These are phyloP conservation scores for Phyllosticta citriasiana DNA, from an alignment of 2,329 filamentous ascomycete species.

Conservation along the genomic window DNA sequence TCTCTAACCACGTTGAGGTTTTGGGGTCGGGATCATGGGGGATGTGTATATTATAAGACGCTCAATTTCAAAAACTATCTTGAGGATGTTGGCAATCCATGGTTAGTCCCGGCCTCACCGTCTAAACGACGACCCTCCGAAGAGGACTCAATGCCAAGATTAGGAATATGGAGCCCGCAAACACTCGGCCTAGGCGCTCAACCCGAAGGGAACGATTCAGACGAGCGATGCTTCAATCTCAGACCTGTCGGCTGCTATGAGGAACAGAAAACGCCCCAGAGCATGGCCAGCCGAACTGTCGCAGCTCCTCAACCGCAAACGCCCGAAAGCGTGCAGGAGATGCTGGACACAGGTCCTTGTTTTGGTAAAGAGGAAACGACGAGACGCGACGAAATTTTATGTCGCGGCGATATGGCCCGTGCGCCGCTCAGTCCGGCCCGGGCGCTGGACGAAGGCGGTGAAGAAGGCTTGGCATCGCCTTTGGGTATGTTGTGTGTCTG, in stretches of 20 bases:
- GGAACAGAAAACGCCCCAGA: conserved; percentile 79
- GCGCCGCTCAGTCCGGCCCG: too few species aligned
- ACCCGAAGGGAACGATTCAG: conserved; percentile 50
- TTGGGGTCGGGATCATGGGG: not conserved
- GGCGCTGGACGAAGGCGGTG: conserved; percentile 5
- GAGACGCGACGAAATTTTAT: conserved; percentile 26
- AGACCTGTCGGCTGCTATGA: conserved; percentile 85
- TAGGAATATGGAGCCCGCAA: conserved; percentile 71
- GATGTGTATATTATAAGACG: not conserved
- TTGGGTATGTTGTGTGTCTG: not conserved
- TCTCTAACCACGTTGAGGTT: not conserved
- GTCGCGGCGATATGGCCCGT: conserved; percentile 18
- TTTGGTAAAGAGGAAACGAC: conserved; percentile 33
- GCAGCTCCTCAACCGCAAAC: conserved; percentile 59
- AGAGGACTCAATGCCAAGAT: not conserved
- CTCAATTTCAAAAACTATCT: not conserved
- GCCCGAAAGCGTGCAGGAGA: conserved; percentile 48
- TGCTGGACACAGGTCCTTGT: conserved; percentile 76
- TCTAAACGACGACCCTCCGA: not conserved
- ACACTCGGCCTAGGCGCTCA: conserved; percentile 55
- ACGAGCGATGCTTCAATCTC: conserved; percentile 50
- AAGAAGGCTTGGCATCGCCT: conserved; percentile 1
- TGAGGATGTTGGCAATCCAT: conserved; percentile 8
- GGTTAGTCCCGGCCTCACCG: conserved; percentile 9
- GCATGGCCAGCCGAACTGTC: conserved; percentile 67